These are phyloP conservation scores for Fusarium sp. DNA, from an alignment of 2,329 filamentous ascomycete genomes.

Conservation along the genomic window DNA sequence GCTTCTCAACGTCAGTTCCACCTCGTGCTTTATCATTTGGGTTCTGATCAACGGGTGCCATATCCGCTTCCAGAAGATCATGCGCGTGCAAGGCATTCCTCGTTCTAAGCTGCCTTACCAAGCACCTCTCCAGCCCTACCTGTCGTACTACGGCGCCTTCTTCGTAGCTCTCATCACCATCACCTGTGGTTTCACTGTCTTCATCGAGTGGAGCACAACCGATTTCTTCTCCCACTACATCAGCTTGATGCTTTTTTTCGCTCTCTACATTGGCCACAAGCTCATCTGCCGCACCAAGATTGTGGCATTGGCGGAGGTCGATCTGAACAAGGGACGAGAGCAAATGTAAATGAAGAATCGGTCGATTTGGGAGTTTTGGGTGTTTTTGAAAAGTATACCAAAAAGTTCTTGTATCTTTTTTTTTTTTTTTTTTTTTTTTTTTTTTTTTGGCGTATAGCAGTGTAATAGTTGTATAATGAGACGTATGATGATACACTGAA, in stretches of 20 bases:
- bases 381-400: slow-evolving; percentile 15
- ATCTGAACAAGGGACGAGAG: slow-evolving; percentile 49
- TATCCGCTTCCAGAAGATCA: slow-evolving; percentile 72
- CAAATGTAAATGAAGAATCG: slow-evolving; percentile 12
- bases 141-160: slow-evolving; percentile 74
- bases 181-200: slow-evolving; percentile 77
- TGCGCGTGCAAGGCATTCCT: slow-evolving; percentile 67
- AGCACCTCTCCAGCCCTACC: slow-evolving; percentile 72
- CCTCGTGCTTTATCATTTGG: slow-evolving; percentile 79
- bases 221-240: slow-evolving; percentile 75
- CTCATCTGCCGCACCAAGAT: slow-evolving; percentile 56
- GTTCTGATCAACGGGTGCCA: slow-evolving; percentile 73
- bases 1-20: slow-evolving; percentile 77
- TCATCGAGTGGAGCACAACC: slow-evolving; percentile 71
- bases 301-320: slow-evolving; percentile 54
- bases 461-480: slow-evolving; percentile 39
- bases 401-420: slow-evolving; percentile 26
- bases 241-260: slow-evolving; percentile 72
- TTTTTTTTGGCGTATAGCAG: slow-evolving; percentile 32
- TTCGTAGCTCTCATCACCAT: slow-evolving; percentile 73
- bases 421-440: too few relatives aligned
- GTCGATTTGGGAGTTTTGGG: slow-evolving; percentile 21
- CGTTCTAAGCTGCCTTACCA: slow-evolving; percentile 70
- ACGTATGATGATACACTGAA: slow-evolving; percentile 47
- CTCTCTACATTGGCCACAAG: slow-evolving; percentile 73